Base-by-base conservation (phyloP, 2,329 filamentous ascomycete species). In the Paraphoma chrysanthemicola region DNA sequence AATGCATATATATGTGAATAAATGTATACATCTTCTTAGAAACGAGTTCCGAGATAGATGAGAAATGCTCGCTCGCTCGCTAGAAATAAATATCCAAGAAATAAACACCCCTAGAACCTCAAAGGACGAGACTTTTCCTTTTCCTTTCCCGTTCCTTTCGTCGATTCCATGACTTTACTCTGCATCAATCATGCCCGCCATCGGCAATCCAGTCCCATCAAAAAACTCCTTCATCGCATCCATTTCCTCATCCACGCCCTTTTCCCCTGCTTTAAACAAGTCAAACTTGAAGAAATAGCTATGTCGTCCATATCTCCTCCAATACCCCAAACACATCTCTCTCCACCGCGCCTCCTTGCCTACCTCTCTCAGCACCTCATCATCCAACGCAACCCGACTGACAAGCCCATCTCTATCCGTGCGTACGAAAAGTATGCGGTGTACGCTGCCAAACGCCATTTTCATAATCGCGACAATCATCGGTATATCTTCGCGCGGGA, bases 391-490 rank as follows among this genome's bases (percentile, higher is more conserved):
- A 14, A 14, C 14, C 6, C 33, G 9, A 3, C 14, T 14, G 14
- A 36, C 14, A 10, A 14, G 14, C 9, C 56, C 60, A 1, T 45
- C 14, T 2, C 14, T 36, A 3, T 44, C 42, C 3, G 54, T 54
- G 11, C 64, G 60, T 1, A 61, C 52, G 47, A 69, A 68, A 9
- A 42, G 45, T 1, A 71, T 23, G 4, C 42, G 54, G 9, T 63
- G 49, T 5, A 68, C 46, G 30, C 65, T 67, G 0, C 64, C 66
- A 39, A 73, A 69, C 1, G 56, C 48, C 0, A 43, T 48, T 1
- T 45, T 50, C 12, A 75, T 33, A 6, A 69, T 61, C 17, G 62
- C 66, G 14, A 66, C 49, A 8, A 73, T 59, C 57, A 75, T 62
- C 1, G 64, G 59, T 6, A 75, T 18, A 42, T 73, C 65, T 0